Evolutionary conservation across 2,329 filamentous ascomycete genomes (phyloP), one percentile per base, ranked within the genome.

Genomic region (Fusarium newnesense): DNA sequence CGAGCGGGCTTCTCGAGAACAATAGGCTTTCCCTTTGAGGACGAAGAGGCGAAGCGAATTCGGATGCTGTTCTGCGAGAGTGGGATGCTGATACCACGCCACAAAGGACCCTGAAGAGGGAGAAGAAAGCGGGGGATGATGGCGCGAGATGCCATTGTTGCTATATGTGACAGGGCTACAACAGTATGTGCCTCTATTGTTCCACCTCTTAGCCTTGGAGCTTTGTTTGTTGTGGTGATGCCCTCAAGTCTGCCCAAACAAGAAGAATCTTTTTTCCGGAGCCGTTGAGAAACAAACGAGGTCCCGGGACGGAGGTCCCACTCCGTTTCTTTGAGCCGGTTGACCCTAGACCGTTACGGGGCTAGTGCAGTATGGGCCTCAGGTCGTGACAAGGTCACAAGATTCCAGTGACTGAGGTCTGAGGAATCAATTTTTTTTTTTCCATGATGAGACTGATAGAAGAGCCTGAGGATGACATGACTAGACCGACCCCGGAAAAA

Each of bases 1-100:
- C 92, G 93, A 78, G 93, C 89, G 30, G 96, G 96, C 83, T 98
- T 94, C 77, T 94, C 94, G 73, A 99, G 91, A 9, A 94, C 88
- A 70, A 91, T 87, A 40, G 90, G 89, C 78, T 92, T 93, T 71
- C 82, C 84, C 49, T 75, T 64, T 46, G 63, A 63, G 47, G 69
- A 57, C 18, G 75, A 75, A 4, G 80, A 81, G 57, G 78, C 79
- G 71, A 81, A 83, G 56, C 81, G 81, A 54, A 83, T 74, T 75
- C 76, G 75, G 63, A 83, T 76, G 68, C 68, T 75, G 70, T 78
- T 80, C 60, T 83, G 81, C 19, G 81, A 80, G 63, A 78, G 72
- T 21, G 80, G 81, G 62, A 82, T 80, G 66, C 78, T 78, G 54
- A 82, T 73, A 67, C 81, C 81, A 60, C 85, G 85, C 89, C 89